Evolutionary conservation across 441 rosid species (phyloP), one percentile per base, ranked within the genome.

Genomic region (Arabidopsis lyrata): DNA sequence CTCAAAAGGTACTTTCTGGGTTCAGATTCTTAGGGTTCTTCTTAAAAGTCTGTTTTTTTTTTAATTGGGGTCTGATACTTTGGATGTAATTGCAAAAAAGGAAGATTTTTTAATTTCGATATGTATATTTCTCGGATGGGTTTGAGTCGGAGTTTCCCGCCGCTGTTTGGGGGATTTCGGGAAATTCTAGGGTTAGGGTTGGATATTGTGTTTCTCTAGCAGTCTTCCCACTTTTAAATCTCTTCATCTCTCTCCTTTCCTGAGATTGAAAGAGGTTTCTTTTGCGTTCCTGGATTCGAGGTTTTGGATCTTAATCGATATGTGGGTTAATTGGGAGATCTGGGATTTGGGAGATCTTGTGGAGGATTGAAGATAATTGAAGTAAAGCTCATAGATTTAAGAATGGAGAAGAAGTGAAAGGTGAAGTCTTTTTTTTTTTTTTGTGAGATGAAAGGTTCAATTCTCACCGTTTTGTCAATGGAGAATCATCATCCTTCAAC

Each of bases 401-500:
- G n/a, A n/a, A n/a, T n/a, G n/a, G n/a, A n/a, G n/a, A n/a, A n/a
- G n/a, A n/a, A n/a, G n/a, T n/a, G n/a, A n/a, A n/a, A n/a, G n/a
- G n/a, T n/a, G n/a, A n/a, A n/a, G n/a, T n/a, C n/a, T n/a, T n/a
- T n/a, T n/a, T n/a, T n/a, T n/a, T n/a, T n/a, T n/a, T n/a, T n/a
- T n/a, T n/a, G n/a, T n/a, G n/a, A n/a, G n/a, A n/a, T 22, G 24
- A 85, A 85, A 76, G 89, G 83, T 56, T 82, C 87, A 35, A 78
- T 86, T 53, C 83, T 87, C 42, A 84, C 89, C 0, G 80, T 76
- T 47, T 69, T 89, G 66, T 85, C 91, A 54, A 89, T 89, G 87
- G 91, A 89, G 79, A 86, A 83, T 74, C 88, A 85, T 62, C 90
- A 82, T 54, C 89, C 87, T 32, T 86, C 88, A 39, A 88, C 93